Conservation (phyloP, 1,284 basidiomycete genomes). For the Peniophora sp. region DNA sequence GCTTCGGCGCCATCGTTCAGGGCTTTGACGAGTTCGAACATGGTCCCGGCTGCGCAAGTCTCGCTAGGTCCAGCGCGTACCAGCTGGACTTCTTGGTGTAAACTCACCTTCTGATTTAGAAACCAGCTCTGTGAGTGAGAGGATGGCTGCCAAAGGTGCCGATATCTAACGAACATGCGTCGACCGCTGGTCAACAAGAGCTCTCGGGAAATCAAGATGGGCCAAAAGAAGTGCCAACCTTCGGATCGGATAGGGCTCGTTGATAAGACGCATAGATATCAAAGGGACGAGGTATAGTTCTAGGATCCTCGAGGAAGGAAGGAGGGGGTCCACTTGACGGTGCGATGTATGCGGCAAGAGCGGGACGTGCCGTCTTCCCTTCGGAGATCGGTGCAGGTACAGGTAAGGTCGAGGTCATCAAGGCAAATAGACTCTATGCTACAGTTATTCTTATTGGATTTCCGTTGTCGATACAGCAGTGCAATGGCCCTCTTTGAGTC, state of each 20-base stretch:
- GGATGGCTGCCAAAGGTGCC: constrained; percentile 82
- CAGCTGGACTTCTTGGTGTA: background rate
- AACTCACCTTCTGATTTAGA: constrained; percentile 58
- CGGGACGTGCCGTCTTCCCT: too few species aligned
- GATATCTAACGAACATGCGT: constrained; percentile 47
- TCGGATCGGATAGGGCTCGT: constrained; percentile 44
- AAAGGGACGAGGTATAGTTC: constrained; percentile 20
- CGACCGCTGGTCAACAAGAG: background rate
- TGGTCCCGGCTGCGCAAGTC: constrained; percentile 59
- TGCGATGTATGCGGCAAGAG: background rate
- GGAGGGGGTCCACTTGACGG: background rate
- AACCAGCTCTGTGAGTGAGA: constrained; percentile 74
- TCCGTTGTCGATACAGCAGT: background rate
- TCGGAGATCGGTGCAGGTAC: background rate
- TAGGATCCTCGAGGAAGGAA: background rate
- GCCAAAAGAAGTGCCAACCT: constrained; percentile 32
- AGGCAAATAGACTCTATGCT: background rate
- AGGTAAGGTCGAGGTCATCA: background rate
- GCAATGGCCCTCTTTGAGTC: background rate
- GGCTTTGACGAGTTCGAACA: constrained; percentile 84
- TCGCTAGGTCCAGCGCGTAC: constrained; percentile 12
- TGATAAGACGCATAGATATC: constrained; percentile 53
- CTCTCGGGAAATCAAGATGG: background rate
- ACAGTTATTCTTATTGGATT: background rate
- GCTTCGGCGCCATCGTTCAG: constrained; percentile 69